Conservation (phyloP, 352 stramenopile genomes). For the Pythium brachiatum region DNA sequence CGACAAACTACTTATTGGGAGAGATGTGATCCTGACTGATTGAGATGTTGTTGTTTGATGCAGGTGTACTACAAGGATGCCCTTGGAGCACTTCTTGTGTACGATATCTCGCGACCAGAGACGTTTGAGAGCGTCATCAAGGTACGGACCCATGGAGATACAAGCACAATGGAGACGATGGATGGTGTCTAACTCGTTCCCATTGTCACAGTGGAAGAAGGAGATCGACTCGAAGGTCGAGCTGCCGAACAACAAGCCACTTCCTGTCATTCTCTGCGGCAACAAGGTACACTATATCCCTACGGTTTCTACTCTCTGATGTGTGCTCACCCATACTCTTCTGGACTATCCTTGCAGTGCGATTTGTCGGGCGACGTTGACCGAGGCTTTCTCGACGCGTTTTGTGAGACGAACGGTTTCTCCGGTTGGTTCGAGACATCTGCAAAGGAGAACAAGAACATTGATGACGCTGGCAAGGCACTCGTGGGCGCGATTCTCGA, state of each 20-base stretch:
- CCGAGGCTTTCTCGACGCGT: slow-evolving; percentile 76
- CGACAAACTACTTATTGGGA: no score
- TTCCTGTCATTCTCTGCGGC: slow-evolving; percentile 90
- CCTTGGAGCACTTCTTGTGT: slow-evolving; percentile 89
- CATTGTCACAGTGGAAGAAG: slow-evolving; percentile 84
- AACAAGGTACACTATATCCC: slow-evolving; percentile 80
- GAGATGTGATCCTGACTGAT: not conserved
- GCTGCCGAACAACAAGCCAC: slow-evolving; percentile 87
- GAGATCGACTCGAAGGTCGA: slow-evolving; percentile 92
- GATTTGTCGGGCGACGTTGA: slow-evolving; percentile 83
- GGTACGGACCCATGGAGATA: slow-evolving; percentile 25
- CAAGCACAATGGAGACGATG: not conserved
- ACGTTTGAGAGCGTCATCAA: slow-evolving; percentile 90
- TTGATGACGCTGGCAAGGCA: slow-evolving; percentile 84
- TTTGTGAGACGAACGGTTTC: slow-evolving; percentile 90
- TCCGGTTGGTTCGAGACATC: slow-evolving; percentile 92
- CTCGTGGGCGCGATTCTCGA: slow-evolving; percentile 78
- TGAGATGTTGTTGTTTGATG: not conserved
- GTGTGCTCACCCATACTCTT: not conserved
- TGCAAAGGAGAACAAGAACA: slow-evolving; percentile 91
- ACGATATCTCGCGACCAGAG: slow-evolving; percentile 90
- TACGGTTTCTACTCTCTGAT: not conserved
- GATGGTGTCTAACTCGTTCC: not conserved
- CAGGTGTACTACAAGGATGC: slow-evolving; percentile 94
- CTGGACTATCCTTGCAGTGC: slow-evolving; percentile 34